These are phyloP conservation scores for Saccharomycopsis schoenii DNA, from an alignment of 805 yeast species.

Conservation along the genomic window DNA sequence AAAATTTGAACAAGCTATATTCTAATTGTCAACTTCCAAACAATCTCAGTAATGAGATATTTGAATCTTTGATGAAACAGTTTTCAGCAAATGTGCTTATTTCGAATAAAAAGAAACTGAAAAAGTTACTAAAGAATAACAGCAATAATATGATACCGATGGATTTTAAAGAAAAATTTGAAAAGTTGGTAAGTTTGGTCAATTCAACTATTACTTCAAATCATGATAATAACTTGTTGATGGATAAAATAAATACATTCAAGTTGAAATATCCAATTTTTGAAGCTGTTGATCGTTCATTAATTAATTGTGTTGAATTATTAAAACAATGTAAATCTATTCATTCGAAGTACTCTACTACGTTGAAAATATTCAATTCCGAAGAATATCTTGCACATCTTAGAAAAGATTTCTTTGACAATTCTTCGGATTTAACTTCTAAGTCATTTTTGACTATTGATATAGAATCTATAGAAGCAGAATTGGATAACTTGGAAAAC, in stretches of 20 bases:
- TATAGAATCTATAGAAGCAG: neutral
- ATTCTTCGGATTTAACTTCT: neutral
- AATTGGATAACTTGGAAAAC: neutral
- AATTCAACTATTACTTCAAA: constrained; percentile 16
- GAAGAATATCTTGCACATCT: neutral
- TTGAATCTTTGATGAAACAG: neutral
- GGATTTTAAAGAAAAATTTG: constrained; percentile 14
- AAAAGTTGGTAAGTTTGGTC: constrained; percentile 23
- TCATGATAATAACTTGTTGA: neutral
- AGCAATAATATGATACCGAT: neutral
- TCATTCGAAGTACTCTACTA: neutral
- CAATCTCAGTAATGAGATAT: neutral
- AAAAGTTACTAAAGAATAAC: neutral
- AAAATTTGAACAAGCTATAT: neutral
- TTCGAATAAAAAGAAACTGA: neutral
- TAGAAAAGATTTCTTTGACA: constrained; percentile 1
- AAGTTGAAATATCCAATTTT: neutral
- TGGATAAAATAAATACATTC: neutral
- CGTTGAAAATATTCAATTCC: neutral
- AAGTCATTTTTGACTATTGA: neutral
- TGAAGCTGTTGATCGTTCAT: neutral
- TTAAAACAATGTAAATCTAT: neutral
- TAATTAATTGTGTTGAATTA: neutral
- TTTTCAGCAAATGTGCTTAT: neutral
- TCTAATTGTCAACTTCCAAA: neutral